These are phyloP conservation scores for Colletotrichum australisinense DNA, from an alignment of 2,329 filamentous ascomycete genomes.

Conservation along the genomic window DNA sequence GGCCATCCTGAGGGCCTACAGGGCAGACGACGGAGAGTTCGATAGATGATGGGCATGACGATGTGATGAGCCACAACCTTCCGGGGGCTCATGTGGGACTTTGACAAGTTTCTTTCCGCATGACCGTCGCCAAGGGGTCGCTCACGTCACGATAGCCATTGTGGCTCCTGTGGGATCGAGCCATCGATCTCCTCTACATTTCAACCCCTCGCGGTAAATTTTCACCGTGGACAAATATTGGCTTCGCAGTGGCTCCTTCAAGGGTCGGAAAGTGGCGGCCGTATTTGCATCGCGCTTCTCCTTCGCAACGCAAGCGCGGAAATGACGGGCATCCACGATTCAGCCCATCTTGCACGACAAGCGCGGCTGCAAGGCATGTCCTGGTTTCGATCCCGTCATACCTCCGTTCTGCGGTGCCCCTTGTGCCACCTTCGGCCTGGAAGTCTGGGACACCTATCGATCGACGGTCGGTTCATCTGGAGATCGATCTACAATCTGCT, in stretches of 20 bases:
- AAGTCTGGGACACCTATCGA: conserved; percentile 17
- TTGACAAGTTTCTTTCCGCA: conserved; percentile 4
- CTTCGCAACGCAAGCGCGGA: conserved; percentile 29
- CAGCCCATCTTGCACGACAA: conserved; percentile 22
- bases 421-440: conserved; percentile 18
- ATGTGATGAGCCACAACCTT: background rate
- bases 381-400: conserved; percentile 16
- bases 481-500: conserved; percentile 32
- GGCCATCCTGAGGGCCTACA: background rate
- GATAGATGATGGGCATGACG: conserved; percentile 26
- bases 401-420: conserved; percentile 16
- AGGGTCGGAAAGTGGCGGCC: conserved; percentile 11
- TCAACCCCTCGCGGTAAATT: background rate
- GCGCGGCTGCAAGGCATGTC: conserved; percentile 27
- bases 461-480: conserved; percentile 29
- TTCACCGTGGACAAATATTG: background rate
- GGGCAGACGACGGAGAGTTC: background rate
- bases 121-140: conserved; percentile 14
- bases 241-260: conserved; percentile 1
- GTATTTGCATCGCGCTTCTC: conserved; percentile 26
- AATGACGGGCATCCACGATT: conserved; percentile 19
- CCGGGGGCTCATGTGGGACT: conserved; percentile 8
- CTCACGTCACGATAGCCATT: conserved; percentile 4
- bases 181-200: background rate
- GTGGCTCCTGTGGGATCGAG: conserved; percentile 2